Evolutionary conservation across 305 asterid genomes (phyloP).

Genomic region (Fraxinus floribunda): DNA sequence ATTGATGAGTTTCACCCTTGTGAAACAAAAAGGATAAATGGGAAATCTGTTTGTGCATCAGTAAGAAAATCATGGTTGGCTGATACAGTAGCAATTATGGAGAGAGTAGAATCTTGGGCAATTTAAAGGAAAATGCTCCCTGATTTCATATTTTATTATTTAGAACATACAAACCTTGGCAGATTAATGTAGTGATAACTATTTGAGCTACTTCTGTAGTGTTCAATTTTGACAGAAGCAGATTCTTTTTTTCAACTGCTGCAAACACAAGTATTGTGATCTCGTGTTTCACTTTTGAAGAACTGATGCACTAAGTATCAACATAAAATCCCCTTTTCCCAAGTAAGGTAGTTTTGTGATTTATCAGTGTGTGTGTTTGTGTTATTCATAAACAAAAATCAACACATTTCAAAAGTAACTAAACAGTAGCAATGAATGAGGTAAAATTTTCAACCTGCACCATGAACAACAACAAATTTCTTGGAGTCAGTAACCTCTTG

Average conservation of each 20-base stretch:
- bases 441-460: slow-evolving; percentile 68
- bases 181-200: neutral
- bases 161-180: neutral
- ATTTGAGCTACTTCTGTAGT: slow-evolving; percentile 3
- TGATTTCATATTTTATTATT: neutral
- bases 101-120: slow-evolving; percentile 14
- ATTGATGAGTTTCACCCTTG: neutral
- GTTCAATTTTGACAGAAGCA: slow-evolving; percentile 1
- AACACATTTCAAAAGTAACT: neutral
- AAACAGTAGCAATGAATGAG: slow-evolving; percentile 16
- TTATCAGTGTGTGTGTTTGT: neutral
- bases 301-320: neutral
- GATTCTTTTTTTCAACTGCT: neutral
- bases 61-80: slow-evolving; percentile 13
- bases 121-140: neutral
- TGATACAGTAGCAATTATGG: slow-evolving; percentile 3
- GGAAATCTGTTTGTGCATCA: neutral
- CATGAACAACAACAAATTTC: slow-evolving; percentile 75
- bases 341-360: neutral
- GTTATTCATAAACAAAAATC: neutral
- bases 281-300: neutral
- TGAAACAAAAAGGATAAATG: neutral
- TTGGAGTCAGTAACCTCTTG: slow-evolving; percentile 41
- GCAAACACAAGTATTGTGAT: neutral
- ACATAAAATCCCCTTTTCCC: neutral